Percentiles rank a stretch among this genome's conserved stretches.
These are phyloP conservation scores for Crassisporium funariophilum DNA, from an alignment of 768 basidiomycete species.

Conservation along the genomic window DNA sequence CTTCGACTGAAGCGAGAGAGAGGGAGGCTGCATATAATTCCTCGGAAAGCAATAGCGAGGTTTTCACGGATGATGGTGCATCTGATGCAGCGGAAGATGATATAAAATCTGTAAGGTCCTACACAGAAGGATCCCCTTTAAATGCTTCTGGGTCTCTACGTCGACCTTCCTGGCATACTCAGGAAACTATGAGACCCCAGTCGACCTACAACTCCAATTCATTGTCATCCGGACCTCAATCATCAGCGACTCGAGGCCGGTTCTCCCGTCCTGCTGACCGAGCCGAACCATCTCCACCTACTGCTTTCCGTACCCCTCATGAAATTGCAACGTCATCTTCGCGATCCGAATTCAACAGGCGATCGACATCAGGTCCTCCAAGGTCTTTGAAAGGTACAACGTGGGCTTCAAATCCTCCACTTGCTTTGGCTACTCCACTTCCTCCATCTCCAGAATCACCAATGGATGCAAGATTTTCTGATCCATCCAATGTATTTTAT, in stretches of 20 bases:
- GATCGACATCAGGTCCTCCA: constrained; percentile 46
- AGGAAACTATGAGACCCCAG: constrained; percentile 20
- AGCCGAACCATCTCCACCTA: constrained; percentile 21
- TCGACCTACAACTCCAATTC: constrained; percentile 12
- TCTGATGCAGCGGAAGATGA: constrained; percentile 70
- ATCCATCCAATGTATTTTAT: constrained; percentile 67
- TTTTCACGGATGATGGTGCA: constrained; percentile 66
- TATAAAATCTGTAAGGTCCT: constrained; percentile 67
- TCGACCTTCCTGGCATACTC: constrained; percentile 52
- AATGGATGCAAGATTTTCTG: constrained; percentile 36
- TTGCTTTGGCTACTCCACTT: constrained; percentile 42
- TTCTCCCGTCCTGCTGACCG: constrained; percentile 28
- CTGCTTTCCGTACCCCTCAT: constrained; percentile 24
- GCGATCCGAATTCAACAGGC: constrained; percentile 41
- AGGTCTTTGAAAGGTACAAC: constrained; percentile 40
- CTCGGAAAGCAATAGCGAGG: constrained; percentile 65
- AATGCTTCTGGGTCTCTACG: constrained; percentile 34
- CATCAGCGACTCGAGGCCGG: constrained; percentile 26
- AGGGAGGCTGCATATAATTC: constrained; percentile 46
- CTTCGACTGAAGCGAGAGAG: constrained; percentile 62
- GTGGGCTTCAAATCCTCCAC: constrained; percentile 40
- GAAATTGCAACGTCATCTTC: constrained; percentile 30
- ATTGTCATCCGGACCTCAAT: constrained; percentile 15
- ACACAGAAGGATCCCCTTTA: constrained; percentile 49
- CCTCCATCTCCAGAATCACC: constrained; percentile 53